These are phyloP conservation scores for Acanthamoeba castellanii DNA, from an alignment of 208 protist genomes.

Conservation along the genomic window DNA sequence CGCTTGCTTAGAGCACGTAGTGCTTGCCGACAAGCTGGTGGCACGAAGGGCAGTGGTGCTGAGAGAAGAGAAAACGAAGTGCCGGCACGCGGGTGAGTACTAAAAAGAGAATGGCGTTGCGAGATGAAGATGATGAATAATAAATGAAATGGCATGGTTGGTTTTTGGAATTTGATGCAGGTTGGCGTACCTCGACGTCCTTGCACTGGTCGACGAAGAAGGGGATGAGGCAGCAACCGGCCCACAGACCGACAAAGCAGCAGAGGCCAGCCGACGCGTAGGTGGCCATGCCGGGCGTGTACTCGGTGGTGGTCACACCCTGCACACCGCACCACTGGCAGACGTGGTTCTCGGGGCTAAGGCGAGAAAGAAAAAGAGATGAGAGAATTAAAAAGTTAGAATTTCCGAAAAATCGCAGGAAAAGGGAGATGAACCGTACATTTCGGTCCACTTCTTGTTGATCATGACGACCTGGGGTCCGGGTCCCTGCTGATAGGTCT, in stretches of 20 bases:
- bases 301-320: slow-evolving; percentile 54
- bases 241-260: slow-evolving; percentile 48
- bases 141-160: too few species aligned
- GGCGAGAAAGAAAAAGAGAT: neutral
- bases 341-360: slow-evolving; percentile 68
- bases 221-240: slow-evolving; percentile 60
- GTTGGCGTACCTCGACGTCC: slow-evolving; percentile 66
- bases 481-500: slow-evolving; percentile 67
- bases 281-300: slow-evolving; percentile 43
- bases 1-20: neutral
- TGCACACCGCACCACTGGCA: slow-evolving; percentile 66
- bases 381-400: neutral
- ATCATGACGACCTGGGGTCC: neutral
- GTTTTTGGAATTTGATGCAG: neutral
- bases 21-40: slow-evolving; percentile 62
- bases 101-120: slow-evolving; percentile 11
- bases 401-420: neutral
- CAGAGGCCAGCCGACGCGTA: neutral
- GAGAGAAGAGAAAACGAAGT: neutral
- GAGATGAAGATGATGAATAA: too few species aligned
- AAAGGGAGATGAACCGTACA: slow-evolving; percentile 51
- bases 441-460: slow-evolving; percentile 33
- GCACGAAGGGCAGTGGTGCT: slow-evolving; percentile 71
- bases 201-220: slow-evolving; percentile 67
- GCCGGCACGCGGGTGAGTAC: neutral